Evolutionary conservation across 2,329 filamentous ascomycete genomes (phyloP), one percentile per base, ranked within the genome.

Genomic region (Zymoseptoria tritici): DNA sequence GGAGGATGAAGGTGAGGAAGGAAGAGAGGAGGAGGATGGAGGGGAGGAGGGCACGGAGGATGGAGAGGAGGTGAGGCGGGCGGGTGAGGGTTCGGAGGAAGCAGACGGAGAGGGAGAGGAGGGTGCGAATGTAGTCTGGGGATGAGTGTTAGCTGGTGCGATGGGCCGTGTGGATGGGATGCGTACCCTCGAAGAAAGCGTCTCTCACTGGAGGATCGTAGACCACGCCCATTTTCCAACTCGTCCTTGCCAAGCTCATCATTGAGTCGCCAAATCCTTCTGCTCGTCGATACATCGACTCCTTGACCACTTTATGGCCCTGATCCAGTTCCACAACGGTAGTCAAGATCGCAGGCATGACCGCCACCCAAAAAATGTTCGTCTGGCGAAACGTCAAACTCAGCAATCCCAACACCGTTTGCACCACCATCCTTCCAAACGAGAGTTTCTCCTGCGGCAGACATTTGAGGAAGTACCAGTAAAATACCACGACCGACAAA

Each of bases 331-430:
- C 87, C 81, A 50, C 84, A 62, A 5, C 58, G 1, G 69, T 52
- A 3, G 65, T 58, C 82, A 73, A 49, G 2, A 63, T 86, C 20
- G 88, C 88, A 68, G 91, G 83, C 68, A 89, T 91, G 0, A 92
- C 79, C 0, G 90, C 87, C 0, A 92, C 86, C 94, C 94, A 99
- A 72, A 99, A 96, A 58, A 97, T 88, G 69, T 99, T 99, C 0
- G 94, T 99, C 74, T 99, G 94, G 22, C 94, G 82, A 79, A 96
- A 94, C 2, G 83, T 77, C 20, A 99, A 79, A 1, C 90, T 81
- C 1, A 83, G 63, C 0, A 90, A 64, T 0, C 91, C 91, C 5
- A 87, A 72, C 0, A 79, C 1, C 0, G 90, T 62, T 24, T 67
- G 60, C 9, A 62, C 58, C 8, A 68, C 13, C 49, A 24, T 65